Evolutionary conservation across 257 asterid species (phyloP).

Genomic region (Paulownia fortunei): DNA sequence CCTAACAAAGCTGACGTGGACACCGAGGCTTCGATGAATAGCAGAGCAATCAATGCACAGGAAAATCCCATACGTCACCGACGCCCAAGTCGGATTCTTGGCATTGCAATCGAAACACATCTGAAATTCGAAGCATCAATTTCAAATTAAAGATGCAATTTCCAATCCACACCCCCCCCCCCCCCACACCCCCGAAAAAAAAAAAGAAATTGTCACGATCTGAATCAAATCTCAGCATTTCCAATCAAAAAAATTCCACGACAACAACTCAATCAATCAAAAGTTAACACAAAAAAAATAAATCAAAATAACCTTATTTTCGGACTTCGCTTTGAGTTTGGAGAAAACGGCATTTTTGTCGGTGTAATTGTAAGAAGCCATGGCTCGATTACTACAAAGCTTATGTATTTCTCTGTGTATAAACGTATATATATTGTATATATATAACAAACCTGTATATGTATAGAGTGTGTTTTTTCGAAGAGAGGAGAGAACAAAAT

Average conservation of each 20-base stretch:
- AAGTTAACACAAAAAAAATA: background rate
- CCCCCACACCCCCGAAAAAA: no score
- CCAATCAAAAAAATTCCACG: no score
- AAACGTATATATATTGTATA: background rate
- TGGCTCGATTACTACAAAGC: conserved; percentile 18
- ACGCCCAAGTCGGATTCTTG: conserved; percentile 76
- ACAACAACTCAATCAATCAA: background rate
- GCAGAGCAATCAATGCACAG: conserved; percentile 77
- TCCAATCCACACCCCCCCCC: no score
- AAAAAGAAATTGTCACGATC: conserved; percentile 36
- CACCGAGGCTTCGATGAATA: conserved; percentile 70
- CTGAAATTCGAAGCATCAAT: conserved; percentile 27
- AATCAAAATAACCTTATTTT: conserved; percentile 55
- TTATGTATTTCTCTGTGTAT: background rate
- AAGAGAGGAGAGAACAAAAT: conserved; percentile 22
- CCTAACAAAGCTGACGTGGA: conserved; percentile 77
- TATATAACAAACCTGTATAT: background rate
- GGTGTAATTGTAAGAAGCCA: conserved; percentile 61
- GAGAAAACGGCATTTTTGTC: conserved; percentile 62
- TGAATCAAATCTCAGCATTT: conserved; percentile 44
- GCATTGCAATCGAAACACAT: conserved; percentile 82
- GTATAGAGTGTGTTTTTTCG: background rate
- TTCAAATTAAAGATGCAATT: background rate
- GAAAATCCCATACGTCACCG: conserved; percentile 75
- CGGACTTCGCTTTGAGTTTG: conserved; percentile 67